Conservation (phyloP, 2,329 filamentous ascomycete genomes). For the Pseudogymnoascus sp. region DNA sequence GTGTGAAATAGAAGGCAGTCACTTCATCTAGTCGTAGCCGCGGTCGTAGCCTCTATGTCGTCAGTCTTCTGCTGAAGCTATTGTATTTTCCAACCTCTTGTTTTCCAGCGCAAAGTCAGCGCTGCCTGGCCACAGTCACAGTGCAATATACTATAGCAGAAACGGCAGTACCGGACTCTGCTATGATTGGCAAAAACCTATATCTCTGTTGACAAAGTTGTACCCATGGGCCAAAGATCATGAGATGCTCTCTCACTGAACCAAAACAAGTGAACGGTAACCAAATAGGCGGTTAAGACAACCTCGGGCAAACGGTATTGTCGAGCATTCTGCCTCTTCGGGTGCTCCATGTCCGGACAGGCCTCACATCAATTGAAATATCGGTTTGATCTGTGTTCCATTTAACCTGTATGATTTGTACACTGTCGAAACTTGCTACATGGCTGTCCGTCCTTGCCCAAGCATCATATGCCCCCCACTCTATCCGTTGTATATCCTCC, state of each 20-base stretch:
- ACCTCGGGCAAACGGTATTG: neutral
- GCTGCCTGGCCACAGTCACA: neutral
- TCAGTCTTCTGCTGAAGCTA: neutral
- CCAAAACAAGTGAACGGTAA: neutral
- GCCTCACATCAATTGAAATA: neutral
- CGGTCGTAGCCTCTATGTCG: too few relatives aligned
- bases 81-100: neutral
- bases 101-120: neutral
- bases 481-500: neutral
- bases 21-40: neutral
- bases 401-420: slow-evolving; percentile 10
- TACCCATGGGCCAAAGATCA: neutral
- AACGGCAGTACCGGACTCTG: neutral
- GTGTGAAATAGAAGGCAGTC: neutral
- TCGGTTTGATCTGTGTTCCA: slow-evolving; percentile 3
- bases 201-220: neutral
- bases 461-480: neutral
- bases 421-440: neutral
- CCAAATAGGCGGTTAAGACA: neutral
- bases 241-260: neutral
- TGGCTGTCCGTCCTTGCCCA: neutral
- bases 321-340: neutral
- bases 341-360: neutral
- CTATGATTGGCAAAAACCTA: neutral
- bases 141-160: neutral